Evolutionary conservation across 441 rosid genomes (phyloP), one percentile per base, ranked within the genome.

Genomic region (Syzygium malaccense): DNA sequence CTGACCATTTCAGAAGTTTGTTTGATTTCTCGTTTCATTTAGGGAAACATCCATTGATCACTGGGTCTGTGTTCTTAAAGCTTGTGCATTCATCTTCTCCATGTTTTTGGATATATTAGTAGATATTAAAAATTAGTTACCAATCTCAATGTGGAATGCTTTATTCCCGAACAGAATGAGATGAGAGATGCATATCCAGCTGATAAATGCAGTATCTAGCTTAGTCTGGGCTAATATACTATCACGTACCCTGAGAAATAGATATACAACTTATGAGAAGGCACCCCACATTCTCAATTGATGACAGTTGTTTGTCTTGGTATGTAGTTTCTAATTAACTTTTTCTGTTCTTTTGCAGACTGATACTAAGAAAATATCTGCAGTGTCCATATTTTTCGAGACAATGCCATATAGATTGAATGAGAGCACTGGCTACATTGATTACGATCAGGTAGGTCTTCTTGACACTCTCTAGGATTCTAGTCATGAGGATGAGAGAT

Each of bases 371-470:
- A 90, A 90, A 87, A 90, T 90, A 25, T 90, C 91, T 80, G 91
- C 91, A 30, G 91, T 90, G 30, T 90, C 91, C 19, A 88, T 90
- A 90, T 90, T 90, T 86, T 90, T 90, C 25, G 91, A 90, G 90
- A 90, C 91, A 28, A 90, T 90, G 91, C 91, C 91, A 68, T 90
- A 90, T 87, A 90, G 91, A 87, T 85, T 90, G 91, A 51, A 90
- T 90, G 91, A 90, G 89, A 80, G 85, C 87, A 90, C 91, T 15
- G 91, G 91, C 53, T 90, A 88, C 41, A 88, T 90, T 53, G 91
- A 90, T 71, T 90, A 90, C 71, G 91, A 90, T 19, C 91, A 90
- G 91, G 91, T 90, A 88, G 33, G 33, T 78, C 54, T 86, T 62
- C 55, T 62, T 62, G 55, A 45, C 33, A 28, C 55, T 48, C 33